These are phyloP conservation scores for Multifurca ochricompacta DNA, from an alignment of 768 basidiomycete species.

Conservation along the genomic window DNA sequence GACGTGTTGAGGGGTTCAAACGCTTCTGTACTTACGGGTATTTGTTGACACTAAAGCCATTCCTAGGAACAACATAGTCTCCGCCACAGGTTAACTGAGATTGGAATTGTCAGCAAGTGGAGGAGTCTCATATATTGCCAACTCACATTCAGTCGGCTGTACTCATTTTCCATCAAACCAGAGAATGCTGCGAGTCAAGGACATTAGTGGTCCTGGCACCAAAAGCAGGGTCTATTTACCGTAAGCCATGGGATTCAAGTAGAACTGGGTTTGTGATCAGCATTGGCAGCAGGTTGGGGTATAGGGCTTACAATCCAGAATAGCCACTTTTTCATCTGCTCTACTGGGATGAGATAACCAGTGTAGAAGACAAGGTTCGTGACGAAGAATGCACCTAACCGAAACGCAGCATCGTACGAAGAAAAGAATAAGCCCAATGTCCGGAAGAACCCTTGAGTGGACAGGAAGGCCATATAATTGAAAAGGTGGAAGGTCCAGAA, in stretches of 20 bases:
- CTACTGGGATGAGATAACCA: conserved; percentile 61
- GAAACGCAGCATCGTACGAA: conserved; percentile 48
- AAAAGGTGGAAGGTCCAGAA: conserved; percentile 61
- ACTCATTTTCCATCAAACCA: conserved; percentile 80
- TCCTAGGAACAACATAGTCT: conserved; percentile 55
- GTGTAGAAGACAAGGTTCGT: conserved; percentile 69
- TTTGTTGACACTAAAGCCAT: conserved; percentile 43
- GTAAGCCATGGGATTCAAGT: conserved; percentile 72
- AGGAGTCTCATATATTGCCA: conserved; percentile 8
- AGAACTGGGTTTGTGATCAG: conserved; percentile 41
- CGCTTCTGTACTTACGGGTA: conserved; percentile 47
- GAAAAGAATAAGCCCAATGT: conserved; percentile 51
- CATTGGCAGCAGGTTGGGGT: neutral
- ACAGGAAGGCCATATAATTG: conserved; percentile 53
- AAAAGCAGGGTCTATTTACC: conserved; percentile 30
- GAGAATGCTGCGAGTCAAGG: conserved; percentile 48
- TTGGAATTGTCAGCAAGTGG: conserved; percentile 1
- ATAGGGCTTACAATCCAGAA: conserved; percentile 66
- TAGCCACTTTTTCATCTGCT: conserved; percentile 70
- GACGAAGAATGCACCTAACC: conserved; percentile 58
- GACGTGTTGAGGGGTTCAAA: conserved; percentile 9
- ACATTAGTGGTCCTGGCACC: neutral
- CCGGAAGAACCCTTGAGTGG: conserved; percentile 83
- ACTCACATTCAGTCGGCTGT: conserved; percentile 55
- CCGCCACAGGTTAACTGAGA: conserved; percentile 58